Conservation (phyloP, 2,329 filamentous ascomycete genomes). For the Chaetomiaceae sp. region DNA sequence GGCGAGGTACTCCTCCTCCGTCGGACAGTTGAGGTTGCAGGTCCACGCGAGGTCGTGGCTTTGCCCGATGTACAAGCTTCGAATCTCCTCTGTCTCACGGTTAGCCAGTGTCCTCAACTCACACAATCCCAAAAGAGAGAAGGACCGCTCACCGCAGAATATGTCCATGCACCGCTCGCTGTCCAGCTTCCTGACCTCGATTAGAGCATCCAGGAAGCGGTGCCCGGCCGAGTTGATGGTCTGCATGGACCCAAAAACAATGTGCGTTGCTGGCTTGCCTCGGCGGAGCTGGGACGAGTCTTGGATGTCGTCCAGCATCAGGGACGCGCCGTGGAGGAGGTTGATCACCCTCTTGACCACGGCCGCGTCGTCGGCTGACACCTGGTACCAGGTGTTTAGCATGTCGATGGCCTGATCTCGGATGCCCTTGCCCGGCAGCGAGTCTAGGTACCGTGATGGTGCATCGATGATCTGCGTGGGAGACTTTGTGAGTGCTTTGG, state of each 20-base stretch:
- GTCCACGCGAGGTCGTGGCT: conserved; percentile 30
- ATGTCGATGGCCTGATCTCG: conserved; percentile 25
- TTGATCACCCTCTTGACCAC: conserved; percentile 27
- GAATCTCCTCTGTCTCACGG: conserved; percentile 14
- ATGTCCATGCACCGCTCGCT: conserved; percentile 18
- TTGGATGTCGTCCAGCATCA: conserved; percentile 38
- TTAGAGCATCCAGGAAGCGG: conserved; percentile 26
- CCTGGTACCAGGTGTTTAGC: conserved; percentile 30
- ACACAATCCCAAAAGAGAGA: neutral
- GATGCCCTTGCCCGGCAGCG: conserved; percentile 28
- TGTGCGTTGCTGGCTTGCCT: conserved; percentile 33
- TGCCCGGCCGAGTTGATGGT: conserved; percentile 36
- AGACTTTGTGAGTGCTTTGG: neutral
- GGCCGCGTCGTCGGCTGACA: conserved; percentile 19
- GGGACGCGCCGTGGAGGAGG: conserved; percentile 30
- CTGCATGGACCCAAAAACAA: conserved; percentile 33
- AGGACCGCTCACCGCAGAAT: conserved; percentile 17
- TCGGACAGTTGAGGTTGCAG: conserved; percentile 19
- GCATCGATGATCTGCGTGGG: conserved; percentile 12
- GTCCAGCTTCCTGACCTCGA: conserved; percentile 13
- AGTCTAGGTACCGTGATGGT: conserved; percentile 25
- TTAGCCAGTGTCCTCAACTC: neutral
- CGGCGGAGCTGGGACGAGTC: conserved; percentile 33
- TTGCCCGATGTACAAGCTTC: conserved; percentile 27
- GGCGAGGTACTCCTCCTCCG: conserved; percentile 26